A percentile compares a stretch with the other conserved stretches of the same genome.
Evolutionary conservation across 2,329 filamentous ascomycete species (phyloP).

Genomic region (Endothia cerciana): DNA sequence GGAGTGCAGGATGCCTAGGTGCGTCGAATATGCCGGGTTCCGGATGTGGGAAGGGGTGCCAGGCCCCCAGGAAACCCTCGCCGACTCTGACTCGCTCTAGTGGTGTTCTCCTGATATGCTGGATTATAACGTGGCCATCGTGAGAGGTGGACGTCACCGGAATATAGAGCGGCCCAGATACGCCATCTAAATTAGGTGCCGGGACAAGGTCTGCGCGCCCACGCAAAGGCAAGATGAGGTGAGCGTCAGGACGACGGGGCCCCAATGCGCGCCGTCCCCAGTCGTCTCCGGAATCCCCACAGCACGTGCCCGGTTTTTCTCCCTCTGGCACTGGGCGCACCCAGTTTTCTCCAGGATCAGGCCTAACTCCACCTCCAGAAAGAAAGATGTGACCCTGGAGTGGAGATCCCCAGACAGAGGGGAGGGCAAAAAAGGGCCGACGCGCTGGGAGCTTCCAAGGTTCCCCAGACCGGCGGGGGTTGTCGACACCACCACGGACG

Average conservation of each 20-base stretch:
- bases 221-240: background rate
- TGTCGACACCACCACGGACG: background rate
- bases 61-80: background rate
- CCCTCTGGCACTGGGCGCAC: background rate
- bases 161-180: no score
- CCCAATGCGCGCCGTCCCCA: background rate
- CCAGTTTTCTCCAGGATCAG: conserved; percentile 19
- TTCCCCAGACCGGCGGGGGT: background rate
- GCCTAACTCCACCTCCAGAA: conserved; percentile 19
- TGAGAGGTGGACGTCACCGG: no score
- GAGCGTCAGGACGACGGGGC: background rate
- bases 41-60: background rate
- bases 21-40: background rate
- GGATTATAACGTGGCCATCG: no score
- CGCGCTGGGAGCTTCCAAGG: background rate
- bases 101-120: no score
- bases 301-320: background rate
- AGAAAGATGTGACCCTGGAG: conserved; percentile 6
- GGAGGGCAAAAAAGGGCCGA: background rate
- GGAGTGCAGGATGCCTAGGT: background rate
- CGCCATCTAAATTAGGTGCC: no score
- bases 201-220: no score
- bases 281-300: conserved; percentile 17
- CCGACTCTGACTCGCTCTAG: conserved; percentile 2
- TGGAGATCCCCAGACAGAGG: conserved; percentile 26